These are phyloP conservation scores for Fusarium nurragi DNA, from an alignment of 2,329 filamentous ascomycete species.

Conservation along the genomic window DNA sequence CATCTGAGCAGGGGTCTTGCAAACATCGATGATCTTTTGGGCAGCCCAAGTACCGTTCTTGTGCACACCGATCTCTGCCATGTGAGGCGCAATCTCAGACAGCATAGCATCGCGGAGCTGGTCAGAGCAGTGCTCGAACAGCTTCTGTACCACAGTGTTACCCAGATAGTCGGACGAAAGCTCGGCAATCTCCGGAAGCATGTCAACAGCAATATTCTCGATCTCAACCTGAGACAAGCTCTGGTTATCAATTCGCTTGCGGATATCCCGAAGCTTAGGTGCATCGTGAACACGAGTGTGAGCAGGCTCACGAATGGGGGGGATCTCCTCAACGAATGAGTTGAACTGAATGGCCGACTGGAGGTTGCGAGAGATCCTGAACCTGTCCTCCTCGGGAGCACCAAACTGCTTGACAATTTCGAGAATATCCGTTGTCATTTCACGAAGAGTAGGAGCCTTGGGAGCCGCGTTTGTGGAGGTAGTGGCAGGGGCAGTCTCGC, in stretches of 20 bases:
- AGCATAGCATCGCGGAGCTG: slow-evolving; percentile 92
- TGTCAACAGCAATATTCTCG: slow-evolving; percentile 88
- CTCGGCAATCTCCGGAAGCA: slow-evolving; percentile 97
- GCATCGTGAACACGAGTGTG: slow-evolving; percentile 92
- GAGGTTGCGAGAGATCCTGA: slow-evolving; percentile 76
- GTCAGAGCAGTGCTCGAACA: slow-evolving; percentile 97
- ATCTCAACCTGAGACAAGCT: slow-evolving; percentile 87
- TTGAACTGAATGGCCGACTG: slow-evolving; percentile 80
- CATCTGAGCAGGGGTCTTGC: slow-evolving; percentile 86
- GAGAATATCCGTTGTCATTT: slow-evolving; percentile 84
- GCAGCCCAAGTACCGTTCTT: slow-evolving; percentile 99
- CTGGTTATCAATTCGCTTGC: slow-evolving; percentile 97
- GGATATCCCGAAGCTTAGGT: slow-evolving; percentile 91
- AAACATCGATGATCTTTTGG: slow-evolving; percentile 98
- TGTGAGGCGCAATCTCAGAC: slow-evolving; percentile 83
- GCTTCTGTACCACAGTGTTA: slow-evolving; percentile 99
- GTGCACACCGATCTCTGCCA: slow-evolving; percentile 96
- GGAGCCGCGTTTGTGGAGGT: slow-evolving; percentile 58
- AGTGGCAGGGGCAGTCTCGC: slow-evolving; percentile 50
- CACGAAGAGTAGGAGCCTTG: slow-evolving; percentile 75
- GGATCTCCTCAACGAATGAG: slow-evolving; percentile 82
- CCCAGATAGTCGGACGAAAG: slow-evolving; percentile 95
- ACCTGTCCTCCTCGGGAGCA: slow-evolving; percentile 79
- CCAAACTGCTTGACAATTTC: slow-evolving; percentile 90
- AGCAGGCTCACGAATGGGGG: slow-evolving; percentile 86